A percentile compares a stretch with the other conserved stretches of the same genome.
These are phyloP conservation scores for Hymenoscyphus fructigenus DNA, from an alignment of 2,329 filamentous ascomycete genomes.

Conservation along the genomic window DNA sequence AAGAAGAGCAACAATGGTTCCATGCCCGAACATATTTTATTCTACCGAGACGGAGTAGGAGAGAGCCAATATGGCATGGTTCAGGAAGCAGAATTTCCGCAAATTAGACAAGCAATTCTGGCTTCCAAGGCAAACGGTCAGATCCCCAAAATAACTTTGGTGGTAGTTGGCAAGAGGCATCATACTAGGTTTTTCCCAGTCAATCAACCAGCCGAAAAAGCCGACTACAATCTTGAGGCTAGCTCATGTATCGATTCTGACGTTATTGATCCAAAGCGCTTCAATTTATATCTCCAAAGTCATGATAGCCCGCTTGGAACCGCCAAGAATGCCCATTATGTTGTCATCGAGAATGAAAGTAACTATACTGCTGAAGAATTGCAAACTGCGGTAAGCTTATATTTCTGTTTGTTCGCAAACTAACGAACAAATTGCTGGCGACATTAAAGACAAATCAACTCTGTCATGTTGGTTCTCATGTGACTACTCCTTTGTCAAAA, in stretches of 20 bases:
- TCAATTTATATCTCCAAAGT: conserved; percentile 2
- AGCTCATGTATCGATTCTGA: not conserved
- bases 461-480: conserved; percentile 57
- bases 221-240: not conserved
- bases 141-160: not conserved
- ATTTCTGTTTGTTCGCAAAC: no score
- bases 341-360: not conserved
- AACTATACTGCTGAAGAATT: not conserved
- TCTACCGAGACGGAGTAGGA: conserved; percentile 38
- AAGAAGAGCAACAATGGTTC: conserved; percentile 33
- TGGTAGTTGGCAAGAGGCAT: not conserved
- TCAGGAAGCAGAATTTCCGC: conserved; percentile 31
- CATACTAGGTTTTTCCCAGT: not conserved
- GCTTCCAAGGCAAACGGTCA: no score
- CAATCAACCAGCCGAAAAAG: no score
- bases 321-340: not conserved
- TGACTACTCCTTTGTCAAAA: no score
- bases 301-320: not conserved
- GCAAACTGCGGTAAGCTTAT: not conserved
- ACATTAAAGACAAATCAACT: not conserved
- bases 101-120: conserved; percentile 26
- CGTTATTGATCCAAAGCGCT: not conserved
- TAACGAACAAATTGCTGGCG: no score
- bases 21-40: conserved; percentile 15
- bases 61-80: conserved; percentile 37